These are phyloP conservation scores for Akanthomyces uredinophilus DNA, from an alignment of 2,329 filamentous ascomycete species.

Conservation along the genomic window DNA sequence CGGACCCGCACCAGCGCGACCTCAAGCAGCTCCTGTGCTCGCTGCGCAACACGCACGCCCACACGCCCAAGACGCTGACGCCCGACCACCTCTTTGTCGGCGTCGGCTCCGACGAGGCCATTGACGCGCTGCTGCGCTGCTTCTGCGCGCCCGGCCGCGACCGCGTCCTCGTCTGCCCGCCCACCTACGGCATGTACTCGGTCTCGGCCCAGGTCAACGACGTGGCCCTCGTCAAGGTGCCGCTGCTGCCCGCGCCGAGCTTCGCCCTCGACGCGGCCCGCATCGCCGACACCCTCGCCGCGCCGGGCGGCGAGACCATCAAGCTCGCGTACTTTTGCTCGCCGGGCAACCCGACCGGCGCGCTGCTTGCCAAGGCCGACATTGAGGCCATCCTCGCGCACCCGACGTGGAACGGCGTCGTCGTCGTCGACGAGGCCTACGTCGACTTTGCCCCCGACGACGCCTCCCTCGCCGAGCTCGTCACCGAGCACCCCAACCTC, in stretches of 20 bases:
- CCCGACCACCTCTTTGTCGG: constrained; percentile 89
- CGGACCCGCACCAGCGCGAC: constrained; percentile 86
- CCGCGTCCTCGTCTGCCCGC: constrained; percentile 89
- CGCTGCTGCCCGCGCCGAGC: constrained; percentile 62
- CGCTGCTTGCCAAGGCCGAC: constrained; percentile 69
- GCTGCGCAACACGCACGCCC: constrained; percentile 78
- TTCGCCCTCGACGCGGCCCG: constrained; percentile 71
- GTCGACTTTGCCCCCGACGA: constrained; percentile 79
- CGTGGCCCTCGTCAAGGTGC: constrained; percentile 78
- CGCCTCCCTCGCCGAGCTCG: constrained; percentile 84
- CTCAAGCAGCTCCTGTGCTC: constrained; percentile 84
- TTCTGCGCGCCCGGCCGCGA: constrained; percentile 87
- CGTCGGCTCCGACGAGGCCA: constrained; percentile 93
- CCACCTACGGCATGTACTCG: constrained; percentile 97
- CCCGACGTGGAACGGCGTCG: constrained; percentile 89
- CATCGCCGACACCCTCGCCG: constrained; percentile 60
- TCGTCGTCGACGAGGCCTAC: constrained; percentile 93
- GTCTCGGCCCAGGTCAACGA: constrained; percentile 96
- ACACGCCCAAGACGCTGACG: constrained; percentile 67
- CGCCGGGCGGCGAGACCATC: constrained; percentile 48
- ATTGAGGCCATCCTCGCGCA: constrained; percentile 71
- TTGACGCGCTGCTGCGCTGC: constrained; percentile 86
- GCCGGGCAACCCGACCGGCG: constrained; percentile 89
- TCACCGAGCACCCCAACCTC: constrained; percentile 86
- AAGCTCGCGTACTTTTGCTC: constrained; percentile 93